phyloP scores from a whole-genome alignment of 148 eudicot species.

The Fagopyrum tataricum region DNA sequence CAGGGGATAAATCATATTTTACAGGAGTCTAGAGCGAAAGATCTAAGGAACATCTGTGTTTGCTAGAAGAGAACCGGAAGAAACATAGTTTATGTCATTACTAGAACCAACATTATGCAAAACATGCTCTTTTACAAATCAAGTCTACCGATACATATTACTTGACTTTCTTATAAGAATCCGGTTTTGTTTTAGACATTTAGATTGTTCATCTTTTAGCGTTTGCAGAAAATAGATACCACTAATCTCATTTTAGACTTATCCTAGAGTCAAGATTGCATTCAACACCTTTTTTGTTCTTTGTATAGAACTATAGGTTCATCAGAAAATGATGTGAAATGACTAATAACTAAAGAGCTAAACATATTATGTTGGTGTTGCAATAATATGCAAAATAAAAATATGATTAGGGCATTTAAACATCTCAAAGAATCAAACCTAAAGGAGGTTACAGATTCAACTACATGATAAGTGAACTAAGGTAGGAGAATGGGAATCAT shows the following conservation, averaged over 20 bases:
- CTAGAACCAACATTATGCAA: neutral
- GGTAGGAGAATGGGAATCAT: conserved; percentile 2
- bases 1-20: neutral
- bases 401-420: neutral
- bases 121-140: neutral
- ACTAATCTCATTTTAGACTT: neutral
- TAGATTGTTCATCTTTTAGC: neutral
- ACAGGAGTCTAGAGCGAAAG: neutral
- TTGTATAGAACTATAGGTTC: neutral
- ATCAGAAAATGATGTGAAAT: neutral
- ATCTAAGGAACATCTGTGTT: neutral
- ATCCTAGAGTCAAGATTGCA: neutral
- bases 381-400: neutral
- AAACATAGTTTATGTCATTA: neutral
- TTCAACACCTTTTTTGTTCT: neutral
- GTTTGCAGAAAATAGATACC: neutral
- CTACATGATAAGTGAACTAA: neutral
- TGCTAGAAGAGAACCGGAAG: neutral
- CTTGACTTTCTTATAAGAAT: neutral
- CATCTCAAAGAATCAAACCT: neutral
- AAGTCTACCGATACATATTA: neutral
- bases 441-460: neutral
- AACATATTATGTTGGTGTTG: neutral
- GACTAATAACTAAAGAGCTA: neutral
- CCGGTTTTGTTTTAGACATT: neutral